phyloP scores from a whole-genome alignment of 208 protist genomes.

The Trypanosoma rangeli region DNA sequence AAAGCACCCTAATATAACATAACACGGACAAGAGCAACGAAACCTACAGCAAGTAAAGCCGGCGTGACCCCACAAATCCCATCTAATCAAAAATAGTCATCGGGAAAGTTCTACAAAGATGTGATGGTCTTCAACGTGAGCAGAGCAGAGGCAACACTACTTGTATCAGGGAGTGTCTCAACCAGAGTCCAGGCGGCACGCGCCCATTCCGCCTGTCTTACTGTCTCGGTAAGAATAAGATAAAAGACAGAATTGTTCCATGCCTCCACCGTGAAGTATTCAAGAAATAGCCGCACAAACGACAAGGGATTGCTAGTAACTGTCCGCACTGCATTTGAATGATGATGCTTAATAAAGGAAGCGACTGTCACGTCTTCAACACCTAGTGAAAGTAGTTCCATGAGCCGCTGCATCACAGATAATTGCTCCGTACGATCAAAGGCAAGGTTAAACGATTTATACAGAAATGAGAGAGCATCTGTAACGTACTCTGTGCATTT shows the following conservation, averaged over 20 bases:
- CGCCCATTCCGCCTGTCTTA: constrained; percentile 23
- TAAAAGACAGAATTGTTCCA: constrained; percentile 69
- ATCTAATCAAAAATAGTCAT: constrained; percentile 9
- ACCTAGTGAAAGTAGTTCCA: constrained; percentile 12
- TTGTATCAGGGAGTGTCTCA: constrained; percentile 19
- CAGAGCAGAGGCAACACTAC: constrained; percentile 19
- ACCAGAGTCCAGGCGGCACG: constrained; percentile 24
- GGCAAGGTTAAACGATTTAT: constrained; percentile 26
- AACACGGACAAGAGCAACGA: too few species aligned
- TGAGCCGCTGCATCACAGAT: constrained; percentile 11
- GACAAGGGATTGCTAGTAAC: constrained; percentile 6
- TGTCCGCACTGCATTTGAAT: background rate
- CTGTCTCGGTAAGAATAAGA: constrained; percentile 26
- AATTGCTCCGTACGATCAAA: constrained; percentile 25
- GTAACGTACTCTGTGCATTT: constrained; percentile 10
- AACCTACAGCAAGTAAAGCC: too few species aligned
- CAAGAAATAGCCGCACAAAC: constrained; percentile 28
- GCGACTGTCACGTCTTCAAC: constrained; percentile 11
- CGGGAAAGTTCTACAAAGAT: constrained; percentile 2
- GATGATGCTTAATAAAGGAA: constrained; percentile 11
- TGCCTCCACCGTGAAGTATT: constrained; percentile 78
- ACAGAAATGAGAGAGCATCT: constrained; percentile 24
- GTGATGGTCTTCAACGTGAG: constrained; percentile 16
- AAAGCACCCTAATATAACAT: too few species aligned
- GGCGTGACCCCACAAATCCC: background rate